phyloP scores from a whole-genome alignment of 129 eudicot species.

The Daucus carota region DNA sequence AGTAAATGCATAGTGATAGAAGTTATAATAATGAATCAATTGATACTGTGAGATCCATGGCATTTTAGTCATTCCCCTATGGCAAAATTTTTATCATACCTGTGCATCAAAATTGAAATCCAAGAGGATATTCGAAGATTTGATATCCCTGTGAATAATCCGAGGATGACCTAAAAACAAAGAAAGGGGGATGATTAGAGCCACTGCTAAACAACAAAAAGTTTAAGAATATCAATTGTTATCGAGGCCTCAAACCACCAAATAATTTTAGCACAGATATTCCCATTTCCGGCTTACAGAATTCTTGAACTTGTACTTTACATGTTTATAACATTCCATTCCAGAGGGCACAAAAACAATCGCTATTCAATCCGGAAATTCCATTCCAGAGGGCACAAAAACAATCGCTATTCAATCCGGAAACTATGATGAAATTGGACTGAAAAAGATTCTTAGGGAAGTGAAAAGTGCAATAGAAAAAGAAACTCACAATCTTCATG shows the following conservation, averaged over 20 bases:
- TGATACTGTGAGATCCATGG: not conserved
- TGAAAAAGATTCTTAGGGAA: not conserved
- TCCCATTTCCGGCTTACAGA: not conserved
- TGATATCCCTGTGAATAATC: slow-evolving; percentile 66
- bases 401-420: not conserved
- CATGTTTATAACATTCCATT: too few species aligned
- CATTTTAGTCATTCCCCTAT: not conserved
- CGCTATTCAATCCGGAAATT: not conserved
- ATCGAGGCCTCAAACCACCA: not conserved
- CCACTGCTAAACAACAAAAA: not conserved
- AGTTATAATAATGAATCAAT: not conserved
- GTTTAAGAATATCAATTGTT: not conserved
- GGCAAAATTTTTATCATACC: slow-evolving; percentile 19
- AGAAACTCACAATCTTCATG: slow-evolving; percentile 67
- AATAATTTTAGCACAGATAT: too few species aligned
- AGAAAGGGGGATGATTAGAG: slow-evolving; percentile 7
- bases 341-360: not conserved
- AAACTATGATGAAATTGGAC: not conserved
- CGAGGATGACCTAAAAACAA: slow-evolving; percentile 60
- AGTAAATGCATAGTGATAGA: slow-evolving; percentile 12
- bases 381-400: not conserved
- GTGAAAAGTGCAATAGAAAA: not conserved
- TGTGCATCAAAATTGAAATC: slow-evolving; percentile 60
- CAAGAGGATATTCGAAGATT: slow-evolving; percentile 59
- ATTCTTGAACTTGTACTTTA: not conserved